Evolutionary conservation across 1,284 basidiomycete genomes (phyloP), one percentile per base, ranked within the genome.

Genomic region (Neolentinus lepideus): DNA sequence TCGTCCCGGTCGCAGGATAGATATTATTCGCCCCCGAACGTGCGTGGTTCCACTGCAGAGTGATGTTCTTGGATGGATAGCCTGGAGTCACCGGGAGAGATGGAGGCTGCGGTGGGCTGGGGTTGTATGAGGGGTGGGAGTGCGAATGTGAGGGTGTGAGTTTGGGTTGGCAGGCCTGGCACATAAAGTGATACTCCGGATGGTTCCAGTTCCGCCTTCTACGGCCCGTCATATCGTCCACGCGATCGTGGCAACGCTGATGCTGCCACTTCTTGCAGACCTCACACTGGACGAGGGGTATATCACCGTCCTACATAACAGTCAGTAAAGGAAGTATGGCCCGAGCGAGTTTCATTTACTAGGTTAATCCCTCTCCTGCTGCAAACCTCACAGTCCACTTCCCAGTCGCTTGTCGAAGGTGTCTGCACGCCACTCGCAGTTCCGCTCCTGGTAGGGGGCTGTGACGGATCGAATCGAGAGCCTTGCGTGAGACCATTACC

Each of bases 381-480:
- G 66, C 92, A 94, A 21, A 94, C 76, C 64, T 94, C 92, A 67
- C 92, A 94, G 63, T 88, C 84, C 47, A 94, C 73, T 56, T 88
- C 82, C 92, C 92, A 94, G 58, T 87, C 81, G 53, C 84, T 85
- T 19, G 75, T 67, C 54, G 68, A 68, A 52, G 77, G 77, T 29
- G 75, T 77, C 48, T 75, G 76, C 16, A 75, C 69, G 33, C 78
- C 76, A 58, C 71, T 76, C 4, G 66, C 65, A 14, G 67, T 68
- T 19, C 64, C 62, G 16, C 19, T 54, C 29, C 43, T 46, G 4
- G 29, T 6, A 19, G 14, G 16, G 26, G 21, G 11, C 22, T 50
- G 27, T 9, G 21, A 8, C 8, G 14, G 24, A 4, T 25, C 47
- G 6, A n/a, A 16, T 43, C 16, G 8, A 9, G 19, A 43, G 38